phyloP scores from a whole-genome alignment of 352 stramenopile species.

The Pythium apleroticum region DNA sequence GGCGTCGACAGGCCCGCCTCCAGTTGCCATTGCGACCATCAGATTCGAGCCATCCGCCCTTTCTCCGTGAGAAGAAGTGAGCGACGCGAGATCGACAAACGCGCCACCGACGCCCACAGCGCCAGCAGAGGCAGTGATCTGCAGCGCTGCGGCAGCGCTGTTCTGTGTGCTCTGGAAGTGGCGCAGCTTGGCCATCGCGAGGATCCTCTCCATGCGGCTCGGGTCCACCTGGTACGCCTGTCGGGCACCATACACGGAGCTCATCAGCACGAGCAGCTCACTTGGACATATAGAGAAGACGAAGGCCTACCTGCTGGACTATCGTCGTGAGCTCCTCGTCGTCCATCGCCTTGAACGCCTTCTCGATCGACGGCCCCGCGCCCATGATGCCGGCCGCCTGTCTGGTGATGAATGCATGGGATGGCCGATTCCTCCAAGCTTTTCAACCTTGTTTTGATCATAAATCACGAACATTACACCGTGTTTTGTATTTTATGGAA shows the following conservation, averaged over 20 bases:
- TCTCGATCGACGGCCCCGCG: constrained; percentile 45
- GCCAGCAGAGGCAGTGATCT: neutral
- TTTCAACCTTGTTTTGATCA: constrained; percentile 17
- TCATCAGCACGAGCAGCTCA: constrained; percentile 4
- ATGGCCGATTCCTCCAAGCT: neutral
- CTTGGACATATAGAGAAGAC: neutral
- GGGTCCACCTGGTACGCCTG: constrained; percentile 58
- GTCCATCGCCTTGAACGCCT: constrained; percentile 57
- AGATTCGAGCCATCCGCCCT: neutral
- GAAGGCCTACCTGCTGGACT: constrained; percentile 39
- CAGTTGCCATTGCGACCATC: constrained; percentile 2
- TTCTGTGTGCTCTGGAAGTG: constrained; percentile 32
- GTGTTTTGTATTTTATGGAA: no score
- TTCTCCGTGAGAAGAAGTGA: neutral
- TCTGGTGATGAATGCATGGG: neutral
- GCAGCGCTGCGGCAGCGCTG: neutral
- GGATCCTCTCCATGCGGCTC: constrained; percentile 48
- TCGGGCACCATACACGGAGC: neutral
- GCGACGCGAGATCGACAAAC: neutral
- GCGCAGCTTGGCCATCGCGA: constrained; percentile 44
- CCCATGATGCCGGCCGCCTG: constrained; percentile 9
- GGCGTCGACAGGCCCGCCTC: constrained; percentile 12
- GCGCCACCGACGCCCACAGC: neutral
- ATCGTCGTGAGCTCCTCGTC: constrained; percentile 55
- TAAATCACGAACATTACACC: no score